A percentile compares a stretch with the other conserved stretches of the same genome.
These are phyloP conservation scores for Prunus davidiana DNA, from an alignment of 306 rosid genomes.

Conservation along the genomic window DNA sequence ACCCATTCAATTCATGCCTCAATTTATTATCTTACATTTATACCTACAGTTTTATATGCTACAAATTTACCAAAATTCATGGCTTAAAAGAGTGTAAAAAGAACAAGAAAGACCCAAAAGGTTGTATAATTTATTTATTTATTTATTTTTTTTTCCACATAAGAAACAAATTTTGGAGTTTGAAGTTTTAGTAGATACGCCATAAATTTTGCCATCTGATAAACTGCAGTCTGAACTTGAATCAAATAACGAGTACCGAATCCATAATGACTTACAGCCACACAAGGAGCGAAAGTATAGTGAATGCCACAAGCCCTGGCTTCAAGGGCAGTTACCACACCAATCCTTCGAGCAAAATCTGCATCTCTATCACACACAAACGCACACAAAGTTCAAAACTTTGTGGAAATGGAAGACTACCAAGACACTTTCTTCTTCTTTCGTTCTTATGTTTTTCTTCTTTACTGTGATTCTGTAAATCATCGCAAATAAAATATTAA, in stretches of 20 bases:
- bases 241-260: not conserved
- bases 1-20: not conserved
- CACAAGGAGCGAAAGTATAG: slow-evolving; percentile 72
- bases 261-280: slow-evolving; percentile 55
- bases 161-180: too few relatives aligned
- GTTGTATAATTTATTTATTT: too few relatives aligned
- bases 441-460: too few relatives aligned
- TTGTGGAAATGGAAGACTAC: not conserved
- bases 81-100: too few relatives aligned
- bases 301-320: slow-evolving; percentile 72
- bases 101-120: too few relatives aligned
- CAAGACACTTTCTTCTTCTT: not conserved
- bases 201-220: not conserved
- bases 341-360: slow-evolving; percentile 64
- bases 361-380: slow-evolving; percentile 42
- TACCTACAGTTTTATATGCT: too few relatives aligned
- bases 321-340: slow-evolving; percentile 77
- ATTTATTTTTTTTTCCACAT: too few relatives aligned
- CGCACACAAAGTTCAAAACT: not conserved
- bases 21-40: not conserved
- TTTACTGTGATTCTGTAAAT: too few relatives aligned
- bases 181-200: too few relatives aligned
- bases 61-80: too few relatives aligned
- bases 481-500: too few relatives aligned
- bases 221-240: not conserved